Conservation (phyloP, 768 basidiomycete species). For the Mycena albidolilacea region DNA sequence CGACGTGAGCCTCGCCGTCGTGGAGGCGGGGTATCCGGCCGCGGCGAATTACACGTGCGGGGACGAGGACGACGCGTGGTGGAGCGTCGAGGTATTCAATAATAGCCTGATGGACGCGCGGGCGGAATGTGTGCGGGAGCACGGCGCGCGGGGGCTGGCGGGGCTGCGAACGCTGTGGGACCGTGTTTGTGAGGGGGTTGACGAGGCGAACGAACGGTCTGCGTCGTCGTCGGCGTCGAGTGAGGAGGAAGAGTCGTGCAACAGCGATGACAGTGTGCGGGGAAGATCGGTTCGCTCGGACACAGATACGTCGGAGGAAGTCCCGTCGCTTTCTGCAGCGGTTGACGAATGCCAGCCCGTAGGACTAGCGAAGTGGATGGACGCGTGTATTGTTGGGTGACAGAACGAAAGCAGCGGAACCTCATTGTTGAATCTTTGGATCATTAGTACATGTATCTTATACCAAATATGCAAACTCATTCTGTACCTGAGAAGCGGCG, state of each 20-base stretch:
- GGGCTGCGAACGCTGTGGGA: conserved; percentile 44
- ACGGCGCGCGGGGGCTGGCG: conserved; percentile 45
- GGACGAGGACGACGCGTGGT: conserved; percentile 45
- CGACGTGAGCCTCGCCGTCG: conserved; percentile 49
- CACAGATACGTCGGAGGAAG: conserved; percentile 17
- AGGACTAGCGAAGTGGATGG: not conserved
- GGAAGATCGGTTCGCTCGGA: not conserved
- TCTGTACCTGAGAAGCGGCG: no score
- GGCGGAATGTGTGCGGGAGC: conserved; percentile 42
- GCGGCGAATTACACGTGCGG: not conserved
- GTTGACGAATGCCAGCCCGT: not conserved
- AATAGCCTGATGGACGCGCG: conserved; percentile 45
- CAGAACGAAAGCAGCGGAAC: not conserved
- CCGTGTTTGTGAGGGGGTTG: conserved; percentile 14
- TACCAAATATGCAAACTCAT: no score
- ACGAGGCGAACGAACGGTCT: not conserved
- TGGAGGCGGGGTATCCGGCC: conserved; percentile 49
- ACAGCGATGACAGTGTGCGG: conserved; percentile 12
- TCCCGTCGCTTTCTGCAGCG: not conserved
- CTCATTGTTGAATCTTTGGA: no score
- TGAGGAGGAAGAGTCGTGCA: conserved; percentile 19
- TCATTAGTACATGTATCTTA: no score
- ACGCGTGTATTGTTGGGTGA: conserved; percentile 19
- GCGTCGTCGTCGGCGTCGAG: conserved; percentile 18
- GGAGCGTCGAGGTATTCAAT: conserved; percentile 59